phyloP scores from a whole-genome alignment of 257 asterid genomes.

The Ajuga chamaepitys region DNA sequence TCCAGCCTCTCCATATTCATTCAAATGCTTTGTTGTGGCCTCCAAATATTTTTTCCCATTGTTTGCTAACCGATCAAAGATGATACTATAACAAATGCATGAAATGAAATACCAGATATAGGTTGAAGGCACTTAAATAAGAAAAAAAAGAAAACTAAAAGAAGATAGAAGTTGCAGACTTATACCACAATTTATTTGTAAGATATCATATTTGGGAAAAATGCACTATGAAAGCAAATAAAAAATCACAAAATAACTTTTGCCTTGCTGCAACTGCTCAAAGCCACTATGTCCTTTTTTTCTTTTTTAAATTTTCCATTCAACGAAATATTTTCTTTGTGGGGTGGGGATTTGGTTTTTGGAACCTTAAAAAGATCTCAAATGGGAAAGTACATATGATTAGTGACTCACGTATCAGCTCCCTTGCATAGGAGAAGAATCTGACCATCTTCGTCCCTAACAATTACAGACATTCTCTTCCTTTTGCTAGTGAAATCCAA shows the following conservation, averaged over 20 bases:
- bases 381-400: not conserved
- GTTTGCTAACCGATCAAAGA: conserved; percentile 80
- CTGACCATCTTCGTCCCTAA: conserved; percentile 70
- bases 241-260: not conserved
- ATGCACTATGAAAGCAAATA: not conserved
- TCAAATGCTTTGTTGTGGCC: conserved; percentile 74
- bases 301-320: not conserved
- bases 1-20: conserved; percentile 93
- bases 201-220: not conserved
- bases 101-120: conserved; percentile 10
- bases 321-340: not conserved
- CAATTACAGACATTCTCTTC: conserved; percentile 90
- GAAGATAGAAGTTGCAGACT: not conserved
- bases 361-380: not conserved
- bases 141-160: not conserved
- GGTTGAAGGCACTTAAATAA: not conserved
- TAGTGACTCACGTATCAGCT: conserved; percentile 69
- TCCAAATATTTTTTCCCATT: conserved; percentile 64
- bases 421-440: conserved; percentile 88
- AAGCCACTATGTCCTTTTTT: not conserved
- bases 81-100: conserved; percentile 57
- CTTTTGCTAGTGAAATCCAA: conserved; percentile 95
- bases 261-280: not conserved
- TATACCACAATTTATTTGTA: not conserved
- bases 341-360: not conserved